Evolutionary conservation across 768 basidiomycete species (phyloP).

Genomic region (Macrocybe gigantea): DNA sequence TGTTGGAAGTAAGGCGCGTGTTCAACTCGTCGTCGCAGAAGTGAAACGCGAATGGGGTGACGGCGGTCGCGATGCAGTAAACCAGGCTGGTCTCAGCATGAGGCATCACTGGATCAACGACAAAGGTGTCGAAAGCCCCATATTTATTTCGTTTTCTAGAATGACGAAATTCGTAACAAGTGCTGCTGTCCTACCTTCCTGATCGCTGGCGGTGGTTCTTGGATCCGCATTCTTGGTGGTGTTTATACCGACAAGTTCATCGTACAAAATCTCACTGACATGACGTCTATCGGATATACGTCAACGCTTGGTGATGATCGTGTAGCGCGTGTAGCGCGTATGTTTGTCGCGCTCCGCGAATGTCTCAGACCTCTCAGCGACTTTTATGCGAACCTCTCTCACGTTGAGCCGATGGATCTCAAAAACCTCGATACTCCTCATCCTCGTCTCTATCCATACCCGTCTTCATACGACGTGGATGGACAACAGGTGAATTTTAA

Average conservation of each 20-base stretch:
- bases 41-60: slow-evolving; percentile 20
- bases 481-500: background rate
- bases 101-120: no score
- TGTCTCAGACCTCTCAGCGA: background rate
- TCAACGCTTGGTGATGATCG: background rate
- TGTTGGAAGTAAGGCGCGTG: no score
- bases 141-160: slow-evolving; percentile 5
- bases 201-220: slow-evolving; percentile 20
- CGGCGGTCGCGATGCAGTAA: slow-evolving; percentile 21
- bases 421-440: background rate
- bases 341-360: background rate
- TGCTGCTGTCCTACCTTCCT: slow-evolving; percentile 26
- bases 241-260: slow-evolving; percentile 19
- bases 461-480: background rate
- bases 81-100: slow-evolving; percentile 19
- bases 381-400: background rate
- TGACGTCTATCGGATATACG: slow-evolving; percentile 17
- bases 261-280: slow-evolving; percentile 27
- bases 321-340: background rate
- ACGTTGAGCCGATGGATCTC: no score
- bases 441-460: background rate
- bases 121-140: background rate
- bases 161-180: slow-evolving; percentile 4
- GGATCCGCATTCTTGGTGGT: slow-evolving; percentile 25
- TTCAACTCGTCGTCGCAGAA: slow-evolving; percentile 12